A percentile compares a stretch with the other conserved stretches of the same genome.
Conservation (phyloP, 768 basidiomycete genomes). For the Boletus reticuloceps region DNA sequence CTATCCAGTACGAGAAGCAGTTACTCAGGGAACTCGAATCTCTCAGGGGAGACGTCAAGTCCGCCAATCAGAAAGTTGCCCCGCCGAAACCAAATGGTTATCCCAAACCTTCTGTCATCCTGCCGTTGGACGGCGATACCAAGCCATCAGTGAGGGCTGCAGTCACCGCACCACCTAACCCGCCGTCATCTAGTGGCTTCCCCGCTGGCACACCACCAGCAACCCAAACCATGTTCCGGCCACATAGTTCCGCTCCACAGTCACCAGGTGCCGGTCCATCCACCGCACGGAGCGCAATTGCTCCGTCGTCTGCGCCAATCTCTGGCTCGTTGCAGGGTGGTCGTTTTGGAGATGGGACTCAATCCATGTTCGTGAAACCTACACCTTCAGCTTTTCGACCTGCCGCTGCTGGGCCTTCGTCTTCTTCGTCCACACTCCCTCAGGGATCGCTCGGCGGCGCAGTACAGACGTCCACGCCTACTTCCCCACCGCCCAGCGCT, state of each 20-base stretch:
- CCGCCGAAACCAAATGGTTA: conserved; percentile 45
- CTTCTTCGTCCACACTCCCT: conserved; percentile 30
- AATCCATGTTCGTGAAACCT: conserved; percentile 75
- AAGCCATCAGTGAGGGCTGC: conserved; percentile 26
- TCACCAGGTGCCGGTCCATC: conserved; percentile 60
- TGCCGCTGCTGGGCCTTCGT: conserved; percentile 35
- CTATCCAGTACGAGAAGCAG: conserved; percentile 90
- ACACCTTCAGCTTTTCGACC: conserved; percentile 37
- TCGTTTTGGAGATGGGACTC: conserved; percentile 69
- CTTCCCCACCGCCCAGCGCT: conserved; percentile 9
- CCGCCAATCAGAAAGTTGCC: conserved; percentile 59
- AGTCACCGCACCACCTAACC: conserved; percentile 22
- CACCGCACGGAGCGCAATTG: conserved; percentile 17
- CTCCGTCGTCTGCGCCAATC: conserved; percentile 29
- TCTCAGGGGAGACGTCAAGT: conserved; percentile 70
- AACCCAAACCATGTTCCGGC: conserved; percentile 24
- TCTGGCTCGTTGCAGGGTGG: conserved; percentile 59
- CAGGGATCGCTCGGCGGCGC: conserved; percentile 18
- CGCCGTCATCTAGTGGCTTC: conserved; percentile 20
- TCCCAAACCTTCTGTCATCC: conserved; percentile 61
- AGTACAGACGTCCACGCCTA: conserved; percentile 4
- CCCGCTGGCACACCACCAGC: conserved; percentile 13
- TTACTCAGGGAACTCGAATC: conserved; percentile 85
- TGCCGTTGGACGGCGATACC: conserved; percentile 61
- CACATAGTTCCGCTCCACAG: conserved; percentile 39